These are phyloP conservation scores for Pythium phragmiticola DNA, from an alignment of 352 stramenopile genomes.

Conservation along the genomic window DNA sequence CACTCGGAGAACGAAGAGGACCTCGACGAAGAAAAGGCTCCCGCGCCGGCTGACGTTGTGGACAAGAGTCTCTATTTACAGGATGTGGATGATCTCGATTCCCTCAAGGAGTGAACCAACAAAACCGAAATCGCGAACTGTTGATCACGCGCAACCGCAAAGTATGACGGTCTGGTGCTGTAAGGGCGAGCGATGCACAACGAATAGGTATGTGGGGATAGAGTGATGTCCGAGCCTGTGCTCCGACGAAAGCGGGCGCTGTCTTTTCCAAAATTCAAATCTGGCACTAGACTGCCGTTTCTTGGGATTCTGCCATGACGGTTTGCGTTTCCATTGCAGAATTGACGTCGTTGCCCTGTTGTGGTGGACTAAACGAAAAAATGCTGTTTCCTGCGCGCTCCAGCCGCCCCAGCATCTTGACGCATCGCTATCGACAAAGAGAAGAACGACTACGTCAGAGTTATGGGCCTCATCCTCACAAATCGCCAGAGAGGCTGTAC, in stretches of 20 bases:
- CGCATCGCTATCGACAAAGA: slow-evolving; percentile 14
- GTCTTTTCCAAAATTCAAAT: slow-evolving; percentile 8
- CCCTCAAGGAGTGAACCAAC: slow-evolving; percentile 64
- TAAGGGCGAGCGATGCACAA: slow-evolving; percentile 3
- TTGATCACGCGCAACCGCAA: not conserved
- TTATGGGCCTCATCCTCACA: not conserved
- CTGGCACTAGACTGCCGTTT: not conserved
- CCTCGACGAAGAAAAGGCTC: slow-evolving; percentile 45
- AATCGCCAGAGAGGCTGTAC: slow-evolving; percentile 20
- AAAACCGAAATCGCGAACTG: not conserved
- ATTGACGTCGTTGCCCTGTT: not conserved
- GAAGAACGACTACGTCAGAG: not conserved
- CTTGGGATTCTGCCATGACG: slow-evolving; percentile 10
- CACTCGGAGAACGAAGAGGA: slow-evolving; percentile 56
- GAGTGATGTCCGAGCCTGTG: slow-evolving; percentile 30
- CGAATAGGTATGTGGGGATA: slow-evolving; percentile 33
- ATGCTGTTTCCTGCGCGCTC: slow-evolving; percentile 24
- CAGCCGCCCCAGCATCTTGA: slow-evolving; percentile 19
- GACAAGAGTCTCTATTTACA: slow-evolving; percentile 86
- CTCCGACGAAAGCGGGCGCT: slow-evolving; percentile 15
- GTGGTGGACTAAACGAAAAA: slow-evolving; percentile 15
- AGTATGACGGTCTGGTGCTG: too few relatives aligned
- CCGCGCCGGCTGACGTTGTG: slow-evolving; percentile 57
- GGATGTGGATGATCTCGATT: slow-evolving; percentile 73
- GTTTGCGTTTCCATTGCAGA: not conserved